Conservation (phyloP, 495 filamentous ascomycete species). For the Neurospora sp. region DNA sequence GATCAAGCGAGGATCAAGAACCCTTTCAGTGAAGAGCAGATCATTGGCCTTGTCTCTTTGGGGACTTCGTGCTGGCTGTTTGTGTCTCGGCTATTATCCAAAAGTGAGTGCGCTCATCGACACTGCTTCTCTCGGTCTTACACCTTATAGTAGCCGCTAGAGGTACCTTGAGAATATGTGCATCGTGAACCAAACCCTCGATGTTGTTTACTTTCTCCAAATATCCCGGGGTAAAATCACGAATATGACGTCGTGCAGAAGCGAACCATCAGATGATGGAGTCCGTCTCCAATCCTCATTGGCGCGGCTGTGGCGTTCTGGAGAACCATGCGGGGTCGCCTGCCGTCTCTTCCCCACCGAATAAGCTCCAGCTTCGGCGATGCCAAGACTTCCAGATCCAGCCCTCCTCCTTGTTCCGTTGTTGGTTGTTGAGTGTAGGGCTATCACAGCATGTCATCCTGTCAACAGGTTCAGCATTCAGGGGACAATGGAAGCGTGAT, state of each 20-base stretch:
- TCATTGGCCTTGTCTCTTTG: background rate
- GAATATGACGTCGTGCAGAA: conserved; percentile 7
- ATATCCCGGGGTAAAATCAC: background rate
- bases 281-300: conserved; percentile 2
- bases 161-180: too few species aligned
- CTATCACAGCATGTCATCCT: background rate
- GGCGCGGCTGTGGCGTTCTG: conserved; percentile 11
- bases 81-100: background rate
- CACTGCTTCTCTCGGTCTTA: background rate
- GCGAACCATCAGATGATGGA: background rate
- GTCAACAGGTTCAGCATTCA: background rate
- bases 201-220: background rate
- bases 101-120: background rate
- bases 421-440: background rate
- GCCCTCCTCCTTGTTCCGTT: background rate
- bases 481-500: background rate
- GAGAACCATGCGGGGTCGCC: conserved; percentile 11
- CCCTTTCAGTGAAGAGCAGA: background rate
- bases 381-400: background rate
- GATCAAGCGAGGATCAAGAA: background rate
- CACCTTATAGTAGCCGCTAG: background rate
- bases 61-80: background rate
- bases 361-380: conserved; percentile 38
- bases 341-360: background rate
- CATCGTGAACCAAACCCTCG: background rate